Base-by-base conservation (phyloP, 2,329 filamentous ascomycete species). In the Botrytis squamosa region DNA sequence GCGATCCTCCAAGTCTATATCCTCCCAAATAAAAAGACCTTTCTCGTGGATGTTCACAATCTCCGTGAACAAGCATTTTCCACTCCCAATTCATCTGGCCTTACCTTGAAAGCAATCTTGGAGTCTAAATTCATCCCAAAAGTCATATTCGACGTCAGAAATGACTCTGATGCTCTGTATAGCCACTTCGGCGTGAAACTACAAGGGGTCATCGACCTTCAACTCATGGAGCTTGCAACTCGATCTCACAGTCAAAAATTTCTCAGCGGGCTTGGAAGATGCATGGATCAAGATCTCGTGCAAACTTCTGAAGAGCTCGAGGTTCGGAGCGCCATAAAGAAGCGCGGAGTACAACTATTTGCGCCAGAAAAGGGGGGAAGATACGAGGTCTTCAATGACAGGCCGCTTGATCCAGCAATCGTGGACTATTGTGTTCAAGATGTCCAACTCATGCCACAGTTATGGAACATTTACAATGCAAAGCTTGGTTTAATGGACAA, bases 101-200 rank as follows among this genome's bases (percentile, higher is more conserved):
- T 55, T 2, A 76, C 80, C 7, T 74, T 85, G 1, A 84, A 84
- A 74, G 63, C 66, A 0, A 83, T 89, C 16, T 78, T 89, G 1
- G 85, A 89, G 78, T 83, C 81, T 0, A 10, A 75, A 0, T 14
- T 65, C 0, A 84, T 86, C 25, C 79, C 81, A 0, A 90, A 90
- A 75, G 85, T 86, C 44, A 84, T 90, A 74, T 90, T 89, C 76
- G 88, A 91, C 74, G 82, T 90, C 25, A 86, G 88, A 3, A 87
- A 86, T 75, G 87, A 89, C 76, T 87, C 88, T 0, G 86, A 90
- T 76, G 87, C 88, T 0, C 79, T 91, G 0, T 88, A 82, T 77
- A 78, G 62, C 63, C 85, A 84, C 49, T 89, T 81, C 75, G 59
- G 77, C 0, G 82, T 90, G 74, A 38, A 73, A 0, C 76, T 90